phyloP scores from a whole-genome alignment of 2,329 filamentous ascomycete species.

The Neocucurbitaria cava region DNA sequence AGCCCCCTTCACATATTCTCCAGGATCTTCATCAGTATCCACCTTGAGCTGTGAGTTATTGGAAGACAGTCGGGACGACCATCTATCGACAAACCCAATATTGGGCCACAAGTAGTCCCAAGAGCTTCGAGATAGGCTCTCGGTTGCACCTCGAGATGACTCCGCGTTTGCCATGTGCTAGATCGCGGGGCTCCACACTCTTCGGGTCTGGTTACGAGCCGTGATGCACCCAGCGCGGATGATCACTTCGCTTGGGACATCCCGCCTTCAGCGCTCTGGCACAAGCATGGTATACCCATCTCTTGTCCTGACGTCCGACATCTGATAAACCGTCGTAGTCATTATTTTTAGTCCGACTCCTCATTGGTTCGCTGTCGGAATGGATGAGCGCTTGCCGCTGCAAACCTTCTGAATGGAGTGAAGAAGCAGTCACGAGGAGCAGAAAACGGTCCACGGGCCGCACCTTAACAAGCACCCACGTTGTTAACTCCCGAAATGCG shows the following conservation, averaged over 20 bases:
- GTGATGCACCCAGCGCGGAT: background rate
- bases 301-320: background rate
- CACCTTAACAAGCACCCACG: conserved; percentile 10
- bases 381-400: background rate
- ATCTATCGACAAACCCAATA: background rate
- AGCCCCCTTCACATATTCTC: background rate
- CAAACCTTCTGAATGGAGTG: background rate
- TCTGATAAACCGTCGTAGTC: background rate
- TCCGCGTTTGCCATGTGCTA: background rate
- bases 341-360: background rate
- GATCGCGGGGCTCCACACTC: background rate
- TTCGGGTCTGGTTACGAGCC: background rate
- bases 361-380: conserved; percentile 17
- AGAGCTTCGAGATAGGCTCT: background rate
- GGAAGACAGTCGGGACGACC: background rate
- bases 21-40: background rate
- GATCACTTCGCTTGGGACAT: background rate
- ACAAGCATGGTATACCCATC: background rate
- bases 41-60: background rate
- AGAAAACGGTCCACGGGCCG: conserved; percentile 9
- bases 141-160: background rate
- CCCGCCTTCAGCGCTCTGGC: background rate
- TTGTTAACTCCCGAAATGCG: conserved; percentile 4
- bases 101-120: background rate
- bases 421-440: conserved; percentile 9